These are phyloP conservation scores for Barnettozyma californica DNA, from an alignment of 805 yeast species.

Conservation along the genomic window DNA sequence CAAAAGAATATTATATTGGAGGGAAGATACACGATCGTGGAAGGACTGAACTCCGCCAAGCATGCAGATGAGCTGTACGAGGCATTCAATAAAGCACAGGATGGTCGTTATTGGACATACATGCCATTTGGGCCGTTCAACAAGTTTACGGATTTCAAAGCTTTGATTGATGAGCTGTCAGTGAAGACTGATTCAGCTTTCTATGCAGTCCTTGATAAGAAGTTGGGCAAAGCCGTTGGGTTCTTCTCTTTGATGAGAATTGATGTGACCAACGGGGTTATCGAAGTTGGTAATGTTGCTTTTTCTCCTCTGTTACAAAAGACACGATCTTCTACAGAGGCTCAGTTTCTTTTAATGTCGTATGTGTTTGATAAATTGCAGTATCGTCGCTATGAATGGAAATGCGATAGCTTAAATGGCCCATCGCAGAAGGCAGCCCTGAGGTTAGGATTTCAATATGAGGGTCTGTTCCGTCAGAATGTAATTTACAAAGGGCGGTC, in stretches of 20 bases:
- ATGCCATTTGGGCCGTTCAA: constrained; percentile 1
- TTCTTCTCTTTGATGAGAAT: constrained; percentile 2
- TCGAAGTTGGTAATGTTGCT: constrained; percentile 4
- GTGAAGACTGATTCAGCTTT: background rate
- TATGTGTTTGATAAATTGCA: constrained; percentile 2
- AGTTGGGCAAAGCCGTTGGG: constrained; percentile 1
- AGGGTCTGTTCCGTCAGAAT: constrained; percentile 1
- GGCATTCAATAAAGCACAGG: background rate
- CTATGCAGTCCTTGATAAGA: constrained; percentile 2
- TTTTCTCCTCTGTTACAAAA: constrained; percentile 1
- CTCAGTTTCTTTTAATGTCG: constrained; percentile 5
- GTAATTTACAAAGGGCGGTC: constrained; percentile 1
- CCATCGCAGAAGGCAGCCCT: constrained; percentile 5
- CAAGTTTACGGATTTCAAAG: background rate
- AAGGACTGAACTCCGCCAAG: background rate
- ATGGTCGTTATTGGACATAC: constrained; percentile 2
- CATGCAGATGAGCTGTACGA: constrained; percentile 2
- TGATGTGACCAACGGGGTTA: background rate
- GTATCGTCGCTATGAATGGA: constrained; percentile 9
- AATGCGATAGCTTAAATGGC: constrained; percentile 3
- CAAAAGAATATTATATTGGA: background rate
- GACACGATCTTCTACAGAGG: constrained; percentile 1
- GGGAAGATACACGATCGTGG: background rate
- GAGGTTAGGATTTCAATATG: constrained; percentile 5
- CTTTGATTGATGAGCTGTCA: background rate